Evolutionary conservation across 371 early-diverging fungal species (phyloP), one percentile per base, ranked within the genome.

Genomic region (Choanephora cucurbitarum): DNA sequence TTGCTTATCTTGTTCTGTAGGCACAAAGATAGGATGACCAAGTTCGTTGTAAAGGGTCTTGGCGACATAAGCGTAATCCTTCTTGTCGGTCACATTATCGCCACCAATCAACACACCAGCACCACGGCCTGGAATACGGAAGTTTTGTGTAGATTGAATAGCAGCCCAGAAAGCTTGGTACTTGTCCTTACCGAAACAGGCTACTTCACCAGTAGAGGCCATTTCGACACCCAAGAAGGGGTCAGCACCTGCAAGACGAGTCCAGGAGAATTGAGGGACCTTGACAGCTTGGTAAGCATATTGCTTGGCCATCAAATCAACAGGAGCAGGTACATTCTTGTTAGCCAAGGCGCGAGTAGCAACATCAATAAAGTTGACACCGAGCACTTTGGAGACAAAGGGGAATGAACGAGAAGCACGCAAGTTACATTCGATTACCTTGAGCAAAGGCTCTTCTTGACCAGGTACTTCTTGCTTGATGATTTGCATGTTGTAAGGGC

Each of bases 181-280:
- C 56, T 93, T 88, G 62, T 92, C 88, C 19, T 82, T 76, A 28
- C 97, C 97, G 58, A 97, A 97, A 79, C 95, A 94, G 0, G 97
- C 97, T 22, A 97, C 95, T 79, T 97, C 97, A 57, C 97, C 97
- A 1, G 97, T 97, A 9, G 94, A 93, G n/a, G 95, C 91, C 96
- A 97, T 97, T 69, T 97, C 97, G 41, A 97, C 97, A 51, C 96
- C 96, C 45, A 97, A 79, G 77, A 93, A 84, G 37, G 97, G 96
- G 67, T 97, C 97, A 24, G 97, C 96, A 44, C 97, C 95, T 7
- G 86, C 86, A 45, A 97, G 81, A 54, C 97, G 92, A 45, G 92
- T 91, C 89, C 92, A 97, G 32, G 88, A 87, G 86, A 95, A 97
- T 66, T 94, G 91, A 42, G 96, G 95, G 19, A 92, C 94, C 81